Evolutionary conservation across 768 basidiomycete species (phyloP), one percentile per base, ranked within the genome.

Genomic region (Tylopilus rubrobrunneus): DNA sequence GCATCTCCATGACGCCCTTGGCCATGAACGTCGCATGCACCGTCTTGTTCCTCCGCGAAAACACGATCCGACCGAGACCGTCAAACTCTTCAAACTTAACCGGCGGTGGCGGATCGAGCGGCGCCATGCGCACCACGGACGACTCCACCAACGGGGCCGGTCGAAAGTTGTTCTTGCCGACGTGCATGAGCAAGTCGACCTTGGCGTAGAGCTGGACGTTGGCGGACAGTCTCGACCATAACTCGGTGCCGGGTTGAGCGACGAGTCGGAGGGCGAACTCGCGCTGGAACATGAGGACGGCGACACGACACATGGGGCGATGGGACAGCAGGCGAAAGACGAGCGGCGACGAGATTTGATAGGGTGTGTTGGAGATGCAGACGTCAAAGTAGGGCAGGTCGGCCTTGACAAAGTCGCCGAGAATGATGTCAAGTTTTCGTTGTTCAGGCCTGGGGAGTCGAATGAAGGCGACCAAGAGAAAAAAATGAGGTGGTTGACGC

Each of bases 241-340:
- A 74, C 6, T 83, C 75, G 4, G 90, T 85, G 8, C 85, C 85
- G 0, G 97, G 93, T 23, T 82, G 78, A 4, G 96, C 96, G 40
- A 90, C 85, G 11, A 99, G 81, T 2, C 97, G 87, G 56, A 95
- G 78, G 0, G 97, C 97, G 65, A 99, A 99, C 72, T 99, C 97
- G 52, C 94, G 88, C 74, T 99, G 97, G 76, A 99, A 99, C 97
- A 99, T 99, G 74, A 99, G 89, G 57, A 99, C 92, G 33, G 93
- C 92, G 53, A 89, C 84, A 25, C 96, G 92, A 68, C 90, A 92
- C 42, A 98, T 77, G 0, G 97, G 97, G 2, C 97, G 89, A 64
- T 98, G 94, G 3, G 97, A 98, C 46, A 98, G 85, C 33, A 99
- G 83, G 55, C 92, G 90, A 80, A 99, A 99, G 51, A 98, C 88